Conservation (phyloP, 2,329 filamentous ascomycete genomes). For the Aschersonia sp. region DNA sequence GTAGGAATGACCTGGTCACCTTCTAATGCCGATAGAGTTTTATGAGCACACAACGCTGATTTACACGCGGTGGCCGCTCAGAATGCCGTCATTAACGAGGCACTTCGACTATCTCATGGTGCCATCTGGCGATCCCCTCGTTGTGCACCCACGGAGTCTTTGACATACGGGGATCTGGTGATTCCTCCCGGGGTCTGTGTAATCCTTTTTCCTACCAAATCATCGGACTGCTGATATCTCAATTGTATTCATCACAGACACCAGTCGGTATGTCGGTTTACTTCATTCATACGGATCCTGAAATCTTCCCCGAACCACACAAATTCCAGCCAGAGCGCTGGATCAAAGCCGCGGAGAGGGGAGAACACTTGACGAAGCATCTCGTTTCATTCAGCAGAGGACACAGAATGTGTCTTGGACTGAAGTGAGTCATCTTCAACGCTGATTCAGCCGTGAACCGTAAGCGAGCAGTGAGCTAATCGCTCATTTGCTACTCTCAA, state of each 20-base stretch:
- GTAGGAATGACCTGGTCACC: neutral
- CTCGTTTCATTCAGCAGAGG: neutral
- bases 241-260: neutral
- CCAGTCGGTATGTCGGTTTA: neutral
- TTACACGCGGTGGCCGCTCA: neutral
- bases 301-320: slow-evolving; percentile 1
- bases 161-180: neutral
- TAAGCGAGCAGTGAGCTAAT: neutral
- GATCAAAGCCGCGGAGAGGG: neutral
- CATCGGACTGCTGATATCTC: neutral
- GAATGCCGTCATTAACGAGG: neutral
- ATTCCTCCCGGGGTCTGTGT: neutral
- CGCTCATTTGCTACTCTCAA: neutral
- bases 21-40: neutral
- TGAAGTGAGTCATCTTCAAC: neutral
- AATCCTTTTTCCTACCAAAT: neutral
- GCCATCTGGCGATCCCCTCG: neutral
- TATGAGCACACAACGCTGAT: neutral
- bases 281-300: slow-evolving; percentile 1
- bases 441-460: neutral
- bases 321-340: slow-evolving; percentile 3
- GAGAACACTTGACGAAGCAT: neutral
- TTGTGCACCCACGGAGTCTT: neutral
- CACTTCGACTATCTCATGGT: neutral
- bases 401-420: neutral